A percentile compares a stretch with the other conserved stretches of the same genome.
These are phyloP conservation scores for Penicillium sp. DNA, from an alignment of 2,329 filamentous ascomycete species.

Conservation along the genomic window DNA sequence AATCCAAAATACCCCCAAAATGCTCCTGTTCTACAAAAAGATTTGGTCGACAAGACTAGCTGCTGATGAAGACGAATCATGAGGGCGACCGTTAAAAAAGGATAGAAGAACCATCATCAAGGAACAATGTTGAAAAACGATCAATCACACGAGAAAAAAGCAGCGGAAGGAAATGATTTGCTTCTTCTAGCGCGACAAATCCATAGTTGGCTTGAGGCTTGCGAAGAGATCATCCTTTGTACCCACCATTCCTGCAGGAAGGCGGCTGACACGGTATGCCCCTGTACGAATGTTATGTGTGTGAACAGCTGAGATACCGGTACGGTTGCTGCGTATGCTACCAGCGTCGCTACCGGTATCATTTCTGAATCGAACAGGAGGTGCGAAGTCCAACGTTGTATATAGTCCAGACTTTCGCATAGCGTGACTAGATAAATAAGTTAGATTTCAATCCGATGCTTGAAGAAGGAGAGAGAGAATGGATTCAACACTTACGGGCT, in stretches of 20 bases:
- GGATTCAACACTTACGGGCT: conserved; percentile 71
- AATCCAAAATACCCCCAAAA: neutral
- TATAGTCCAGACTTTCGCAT: conserved; percentile 48
- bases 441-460: conserved; percentile 12
- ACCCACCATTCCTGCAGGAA: conserved; percentile 78
- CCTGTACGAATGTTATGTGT: conserved; percentile 71
- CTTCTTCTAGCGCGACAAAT: conserved; percentile 34
- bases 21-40: conserved; percentile 1
- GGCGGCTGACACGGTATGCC: conserved; percentile 79
- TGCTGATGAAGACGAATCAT: conserved; percentile 8
- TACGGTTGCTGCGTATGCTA: conserved; percentile 64
- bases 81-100: conserved; percentile 7
- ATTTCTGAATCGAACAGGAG: conserved; percentile 45
- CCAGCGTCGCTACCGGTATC: conserved; percentile 44
- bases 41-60: conserved; percentile 8
- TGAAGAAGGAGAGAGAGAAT: neutral
- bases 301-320: conserved; percentile 69
- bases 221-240: conserved; percentile 63
- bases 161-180: neutral
- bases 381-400: conserved; percentile 48
- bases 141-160: neutral
- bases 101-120: conserved; percentile 7
- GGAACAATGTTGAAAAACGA: conserved; percentile 6
- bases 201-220: conserved; percentile 56
- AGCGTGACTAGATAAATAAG: conserved; percentile 34